A percentile compares a stretch with the other conserved stretches of the same genome.
phyloP scores from a whole-genome alignment of 1,284 basidiomycete species.

The Baeospora myosura region DNA sequence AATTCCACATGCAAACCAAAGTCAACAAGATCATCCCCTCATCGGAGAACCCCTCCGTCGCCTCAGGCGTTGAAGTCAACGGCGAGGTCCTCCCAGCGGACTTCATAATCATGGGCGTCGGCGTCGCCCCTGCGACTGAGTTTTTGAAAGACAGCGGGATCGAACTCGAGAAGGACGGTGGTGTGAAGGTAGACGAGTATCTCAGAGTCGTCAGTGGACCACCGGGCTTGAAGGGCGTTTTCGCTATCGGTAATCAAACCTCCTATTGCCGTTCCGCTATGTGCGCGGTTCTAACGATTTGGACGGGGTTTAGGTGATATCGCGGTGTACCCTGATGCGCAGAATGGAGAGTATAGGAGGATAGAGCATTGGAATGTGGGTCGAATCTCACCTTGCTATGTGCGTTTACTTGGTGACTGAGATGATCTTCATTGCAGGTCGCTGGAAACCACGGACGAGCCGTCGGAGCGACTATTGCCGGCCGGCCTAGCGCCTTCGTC shows the following conservation, averaged over 20 bases:
- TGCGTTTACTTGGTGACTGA: not conserved
- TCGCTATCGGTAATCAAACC: constrained; percentile 67
- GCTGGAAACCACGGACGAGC: constrained; percentile 83
- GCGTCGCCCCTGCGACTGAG: constrained; percentile 80
- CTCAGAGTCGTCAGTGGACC: constrained; percentile 50
- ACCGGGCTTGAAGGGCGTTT: constrained; percentile 56
- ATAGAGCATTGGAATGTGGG: constrained; percentile 91
- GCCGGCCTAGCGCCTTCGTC: constrained; percentile 55
- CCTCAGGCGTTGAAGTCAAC: constrained; percentile 62
- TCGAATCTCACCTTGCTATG: not conserved
- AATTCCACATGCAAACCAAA: constrained; percentile 73
- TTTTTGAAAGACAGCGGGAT: constrained; percentile 71
- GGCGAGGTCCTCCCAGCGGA: constrained; percentile 70
- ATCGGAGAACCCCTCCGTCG: constrained; percentile 40
- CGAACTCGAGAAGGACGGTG: constrained; percentile 72
- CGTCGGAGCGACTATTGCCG: constrained; percentile 72
- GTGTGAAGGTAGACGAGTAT: constrained; percentile 76
- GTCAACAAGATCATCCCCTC: constrained; percentile 70
- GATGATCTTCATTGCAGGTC: constrained; percentile 38
- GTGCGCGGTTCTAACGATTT: not conserved
- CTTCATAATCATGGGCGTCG: constrained; percentile 84
- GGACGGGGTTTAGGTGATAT: constrained; percentile 86
- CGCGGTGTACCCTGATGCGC: constrained; percentile 61
- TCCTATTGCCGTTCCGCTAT: too few species aligned
- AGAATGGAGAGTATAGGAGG: constrained; percentile 48